Conservation (phyloP, 2,329 filamentous ascomycete genomes). For the Ophiostoma triangulosporum region DNA sequence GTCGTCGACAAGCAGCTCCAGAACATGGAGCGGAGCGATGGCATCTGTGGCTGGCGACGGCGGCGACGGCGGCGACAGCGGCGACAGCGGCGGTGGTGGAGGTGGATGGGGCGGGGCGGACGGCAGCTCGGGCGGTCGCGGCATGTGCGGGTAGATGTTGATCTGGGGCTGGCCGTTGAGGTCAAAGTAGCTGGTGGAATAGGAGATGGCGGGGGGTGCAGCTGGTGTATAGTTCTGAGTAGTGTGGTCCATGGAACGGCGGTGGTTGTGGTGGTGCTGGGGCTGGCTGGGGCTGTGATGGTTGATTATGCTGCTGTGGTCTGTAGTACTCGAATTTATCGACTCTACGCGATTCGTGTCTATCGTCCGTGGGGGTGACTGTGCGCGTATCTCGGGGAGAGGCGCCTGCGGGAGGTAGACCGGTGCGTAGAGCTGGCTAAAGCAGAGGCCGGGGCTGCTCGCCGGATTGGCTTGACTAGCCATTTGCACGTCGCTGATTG, state of each 20-base stretch:
- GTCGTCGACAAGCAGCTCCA: slow-evolving; percentile 61
- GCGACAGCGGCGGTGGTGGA: slow-evolving; percentile 15
- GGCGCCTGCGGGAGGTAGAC: not conserved
- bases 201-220: not conserved
- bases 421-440: slow-evolving; percentile 1
- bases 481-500: not conserved
- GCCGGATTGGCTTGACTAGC: not conserved
- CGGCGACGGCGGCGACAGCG: not conserved
- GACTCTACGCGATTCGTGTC: not conserved
- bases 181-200: not conserved
- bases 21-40: slow-evolving; percentile 55
- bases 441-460: not conserved
- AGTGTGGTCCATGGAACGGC: not conserved
- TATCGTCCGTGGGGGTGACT: not conserved
- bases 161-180: slow-evolving; percentile 1
- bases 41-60: slow-evolving; percentile 38
- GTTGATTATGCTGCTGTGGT: no score
- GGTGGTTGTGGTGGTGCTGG: not conserved
- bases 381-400: not conserved
- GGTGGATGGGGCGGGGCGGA: slow-evolving; percentile 19
- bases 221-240: not conserved
- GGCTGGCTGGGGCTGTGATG: not conserved
- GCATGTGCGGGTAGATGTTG: slow-evolving; percentile 9
- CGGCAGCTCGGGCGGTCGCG: not conserved
- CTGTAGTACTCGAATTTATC: no score